Base-by-base conservation (phyloP, 2,329 filamentous ascomycete genomes). In the Coniochaeta ligniaria region DNA sequence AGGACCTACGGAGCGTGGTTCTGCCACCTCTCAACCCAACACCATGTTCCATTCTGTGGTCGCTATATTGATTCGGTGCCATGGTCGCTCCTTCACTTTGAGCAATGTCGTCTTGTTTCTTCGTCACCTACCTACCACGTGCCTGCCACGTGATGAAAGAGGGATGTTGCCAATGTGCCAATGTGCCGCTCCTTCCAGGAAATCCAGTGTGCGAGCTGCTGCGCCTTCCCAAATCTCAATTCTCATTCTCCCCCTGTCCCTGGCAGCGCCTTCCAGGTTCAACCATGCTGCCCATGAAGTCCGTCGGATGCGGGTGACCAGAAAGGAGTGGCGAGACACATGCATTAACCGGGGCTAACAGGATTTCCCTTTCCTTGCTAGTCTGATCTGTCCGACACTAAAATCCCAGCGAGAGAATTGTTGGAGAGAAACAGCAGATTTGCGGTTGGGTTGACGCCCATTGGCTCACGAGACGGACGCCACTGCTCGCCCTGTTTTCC, bases 401-500 rank as follows among this genome's bases (percentile, higher is more conserved):
- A n/a, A n/a, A n/a, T n/a, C n/a, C n/a, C n/a, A n/a, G n/a, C n/a
- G n/a, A n/a, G n/a, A n/a, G n/a, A n/a, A n/a, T n/a, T n/a, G n/a
- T n/a, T n/a, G 6, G 28, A 38, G 35, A 36, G 35, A 38, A 38
- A 41, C 33, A 38, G 55, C 33, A 36, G 55, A 26, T 26, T 17
- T 31, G 28, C 9, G 22, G 20, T 20, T 47, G 24, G 43, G 43
- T 47, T 47, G 31, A 16, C 9, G 2, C 59, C 26, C 33, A 59
- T 59, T 59, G 57, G 57, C 28, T 33, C 57, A 50, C 38, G 56
- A 12, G 43, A 47, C 35, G 41, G 36, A 35, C 57, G 57, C 57
- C 57, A 52, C 57, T n/a, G 57, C 36, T 26, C 57, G 57, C 57
- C 57, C 43, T 59, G 43, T 47, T 59, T 59, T 59, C 17, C 33